Base-by-base conservation (phyloP, 2,329 filamentous ascomycete species). In the Alternaria panax region DNA sequence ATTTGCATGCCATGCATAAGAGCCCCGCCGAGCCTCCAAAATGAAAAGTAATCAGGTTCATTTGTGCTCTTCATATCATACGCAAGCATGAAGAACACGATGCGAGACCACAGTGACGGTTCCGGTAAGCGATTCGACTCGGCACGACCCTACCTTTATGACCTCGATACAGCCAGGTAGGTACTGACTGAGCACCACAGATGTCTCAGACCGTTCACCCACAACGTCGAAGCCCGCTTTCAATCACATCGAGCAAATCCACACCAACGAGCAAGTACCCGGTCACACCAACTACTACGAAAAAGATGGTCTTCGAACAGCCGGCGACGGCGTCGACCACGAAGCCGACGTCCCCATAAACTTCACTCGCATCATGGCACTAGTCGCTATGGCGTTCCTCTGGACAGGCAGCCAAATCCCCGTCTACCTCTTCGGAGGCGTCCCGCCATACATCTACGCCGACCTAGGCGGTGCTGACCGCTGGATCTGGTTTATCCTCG, bases 391-490 rank as follows among this genome's bases (percentile, higher is more conserved):
- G 58, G 62, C 61, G 5, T 66, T 66, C 22, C 40, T 87, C 28
- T 88, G 85, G 85, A 86, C 84, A 45, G 85, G 84, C n/a, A 85
- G 82, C 60, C 86, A 88, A 64, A 87, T 88, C 50, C 86, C 86
- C 1, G 80, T 88, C 24, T 71, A 71, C 42, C 65, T 71, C 22
- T 69, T 69, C 45, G 68, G 68, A 5, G 67, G 68, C 9, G 62
- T 72, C 9, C 72, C 71, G 22, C 72, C 73, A 0, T 82, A 84
- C 64, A 85, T 89, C 54, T 89, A 89, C 72, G 71, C 74, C 38
- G 84, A 87, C 30, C 84, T 90, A 60, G 87, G 87, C 22, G 87
- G 87, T 51, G 76, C 81, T 7, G 84, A 87, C 69, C 79, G 83
- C 56, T 88, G 85, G 85, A 81, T 86, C 45, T 88, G 86, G 87